Base-by-base conservation (phyloP, 73 alveolate species). In the Effrenium voratum region DNA sequence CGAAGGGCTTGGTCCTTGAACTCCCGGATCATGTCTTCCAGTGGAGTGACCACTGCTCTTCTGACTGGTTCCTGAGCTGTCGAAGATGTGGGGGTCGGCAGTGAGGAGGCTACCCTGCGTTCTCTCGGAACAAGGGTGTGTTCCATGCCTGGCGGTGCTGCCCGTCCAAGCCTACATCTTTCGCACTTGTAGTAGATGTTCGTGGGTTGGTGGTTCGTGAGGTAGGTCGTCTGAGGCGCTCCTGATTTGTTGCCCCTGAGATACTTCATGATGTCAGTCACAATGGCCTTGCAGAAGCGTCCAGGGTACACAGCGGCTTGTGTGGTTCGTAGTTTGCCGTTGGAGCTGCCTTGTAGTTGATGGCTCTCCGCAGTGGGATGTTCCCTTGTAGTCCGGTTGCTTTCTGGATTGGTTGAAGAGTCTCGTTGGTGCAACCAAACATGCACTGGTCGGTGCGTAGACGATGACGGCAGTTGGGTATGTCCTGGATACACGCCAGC, bases 361-460 rank as follows among this genome's bases (percentile, higher is more conserved):
- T 32, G 63, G 59, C 59, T 81, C 0, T 16, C 44, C 13, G 8
- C n/a, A 0, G 68, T 63, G 10, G 32, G 32, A 2, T 85, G 94
- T 0, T 82, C 94, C 1, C n/a, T n/a, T n/a, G n/a, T n/a, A n/a
- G n/a, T n/a, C n/a, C n/a, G n/a, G n/a, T n/a, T n/a, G n/a, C n/a
- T n/a, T n/a, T n/a, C 45, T 24, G 47, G 82, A 85, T 0, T 43
- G 57, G 0, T 40, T 2, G 2, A 24, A 2, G 0, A 77, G 34
- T 2, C 52, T 63, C 95, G 10, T 87, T 84, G 2, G 30, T 34
- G 0, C 85, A 66, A 2, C 95, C 95, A 44, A 30, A 87, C 0
- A 32, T 19, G 28, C 95, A 87, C 49, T 87, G 95, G 13, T 87
- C 95, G 2, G 95, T 63, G 5, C 95, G 47, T 38, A 10, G 76